Evolutionary conservation across 2,329 filamentous ascomycete genomes (phyloP), one percentile per base, ranked within the genome.

Genomic region (Monosporascus sp.): DNA sequence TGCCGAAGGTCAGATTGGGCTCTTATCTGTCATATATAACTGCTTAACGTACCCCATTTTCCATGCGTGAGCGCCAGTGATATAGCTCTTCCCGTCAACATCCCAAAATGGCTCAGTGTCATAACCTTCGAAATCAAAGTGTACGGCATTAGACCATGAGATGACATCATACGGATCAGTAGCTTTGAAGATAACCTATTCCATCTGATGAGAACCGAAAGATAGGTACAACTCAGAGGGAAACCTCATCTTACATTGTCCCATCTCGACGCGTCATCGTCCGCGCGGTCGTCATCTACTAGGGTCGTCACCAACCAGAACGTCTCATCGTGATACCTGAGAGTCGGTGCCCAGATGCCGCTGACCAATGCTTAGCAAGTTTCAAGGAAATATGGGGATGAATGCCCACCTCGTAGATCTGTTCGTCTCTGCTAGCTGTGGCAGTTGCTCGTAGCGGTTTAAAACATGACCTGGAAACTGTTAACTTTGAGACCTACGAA

Each of bases 41-140:
- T 18, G 15, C 22, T 15, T 24, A 1, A 58, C 66, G 54, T 43
- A 68, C 61, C 54, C 56, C 18, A 72, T 64, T 51, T 67, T 64
- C 65, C 67, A 73, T 7, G 67, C 67, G 54, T 73, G 70, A n/a
- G 63, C 68, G 3, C 70, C 72, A 0, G 71, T 72, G 3, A 81
- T 74, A 53, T 82, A 84, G 0, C 74, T 68, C 53, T 73, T 77
- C 1, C 80, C 81, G 47, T 83, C 75, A 1, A 75, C 73, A 49
- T 83, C 77, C 77, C 79, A 84, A 59, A 81, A 80, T 7, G 76
- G 73, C 36, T 73, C 76, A 0, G 80, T 77, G 50, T 85, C 82
- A 50, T 80, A 79, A 1, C 77, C 77, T 8, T 71, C 66, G 44
- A 78, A 77, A 14, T 76, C 68, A 58, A 79, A 80, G 50, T 75